phyloP scores from a whole-genome alignment of 768 basidiomycete species.

The Phylloporus scabripes region DNA sequence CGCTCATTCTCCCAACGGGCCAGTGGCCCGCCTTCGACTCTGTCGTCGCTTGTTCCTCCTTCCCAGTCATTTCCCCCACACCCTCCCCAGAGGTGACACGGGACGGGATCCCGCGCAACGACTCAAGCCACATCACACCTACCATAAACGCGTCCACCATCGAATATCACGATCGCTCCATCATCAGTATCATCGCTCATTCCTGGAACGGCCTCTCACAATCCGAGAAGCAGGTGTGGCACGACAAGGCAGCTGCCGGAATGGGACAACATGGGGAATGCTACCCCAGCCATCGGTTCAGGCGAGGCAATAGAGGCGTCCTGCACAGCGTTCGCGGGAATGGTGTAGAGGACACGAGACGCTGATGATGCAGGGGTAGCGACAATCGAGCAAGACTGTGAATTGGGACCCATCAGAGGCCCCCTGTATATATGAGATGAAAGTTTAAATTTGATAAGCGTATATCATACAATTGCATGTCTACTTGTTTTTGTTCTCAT shows the following conservation, averaged over 20 bases:
- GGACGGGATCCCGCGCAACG: conserved; percentile 12
- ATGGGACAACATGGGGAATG: too few relatives aligned
- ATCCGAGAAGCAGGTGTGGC: conserved; percentile 45
- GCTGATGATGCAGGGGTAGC: conserved; percentile 70
- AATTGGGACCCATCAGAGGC: conserved; percentile 66
- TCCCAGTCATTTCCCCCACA: conserved; percentile 6
- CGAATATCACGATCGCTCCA: conserved; percentile 53
- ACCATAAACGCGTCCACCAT: conserved; percentile 41
- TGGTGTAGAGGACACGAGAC: conserved; percentile 42
- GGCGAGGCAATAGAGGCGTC: conserved; percentile 38
- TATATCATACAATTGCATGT: too few relatives aligned
- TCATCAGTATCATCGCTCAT: conserved; percentile 50
- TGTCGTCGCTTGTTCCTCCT: conserved; percentile 2
- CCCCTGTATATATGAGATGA: conserved; percentile 33
- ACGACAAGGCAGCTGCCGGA: too few relatives aligned
- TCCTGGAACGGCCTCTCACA: conserved; percentile 52
- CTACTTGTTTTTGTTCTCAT: too few relatives aligned
- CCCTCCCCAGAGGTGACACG: conserved; percentile 2
- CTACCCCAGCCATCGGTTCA: conserved; percentile 52
- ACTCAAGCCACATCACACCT: conserved; percentile 39
- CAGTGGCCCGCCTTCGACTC: conserved; percentile 27
- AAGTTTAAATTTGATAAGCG: too few relatives aligned
- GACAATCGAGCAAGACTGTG: conserved; percentile 56
- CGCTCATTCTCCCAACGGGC: conserved; percentile 10
- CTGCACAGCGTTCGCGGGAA: conserved; percentile 48